These are phyloP conservation scores for Hemerocallis citrina DNA, from an alignment of 106 monocot species.

Conservation along the genomic window DNA sequence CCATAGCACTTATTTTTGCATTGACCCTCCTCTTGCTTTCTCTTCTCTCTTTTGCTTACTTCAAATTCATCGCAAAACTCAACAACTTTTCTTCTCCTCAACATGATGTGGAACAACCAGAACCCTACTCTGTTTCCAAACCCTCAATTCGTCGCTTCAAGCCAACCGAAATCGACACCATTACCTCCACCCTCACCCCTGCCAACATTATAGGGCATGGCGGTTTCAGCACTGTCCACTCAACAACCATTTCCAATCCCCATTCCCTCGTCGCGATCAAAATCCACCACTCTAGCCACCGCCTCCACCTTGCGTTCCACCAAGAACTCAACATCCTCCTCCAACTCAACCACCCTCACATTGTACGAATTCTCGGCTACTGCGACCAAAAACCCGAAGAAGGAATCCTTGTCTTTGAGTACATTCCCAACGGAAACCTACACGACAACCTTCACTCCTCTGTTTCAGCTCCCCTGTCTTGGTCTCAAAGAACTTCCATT, in stretches of 20 bases:
- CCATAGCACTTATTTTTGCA: too few relatives aligned
- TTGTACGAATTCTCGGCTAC: not conserved
- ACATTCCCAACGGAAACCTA: constrained; percentile 62
- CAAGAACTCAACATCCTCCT: constrained; percentile 1
- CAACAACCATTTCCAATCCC: too few relatives aligned
- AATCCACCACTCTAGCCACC: not conserved
- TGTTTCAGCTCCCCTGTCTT: constrained; percentile 17
- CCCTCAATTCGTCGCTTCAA: too few relatives aligned
- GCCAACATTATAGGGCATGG: too few relatives aligned
- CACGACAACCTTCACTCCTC: constrained; percentile 62
- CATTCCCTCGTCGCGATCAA: constrained; percentile 2
- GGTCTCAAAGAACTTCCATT: constrained; percentile 37
- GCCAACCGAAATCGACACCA: too few relatives aligned
- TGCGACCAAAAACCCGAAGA: not conserved
- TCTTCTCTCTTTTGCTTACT: too few relatives aligned
- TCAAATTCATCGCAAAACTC: too few relatives aligned
- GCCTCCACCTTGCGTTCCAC: not conserved
- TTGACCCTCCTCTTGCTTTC: too few relatives aligned
- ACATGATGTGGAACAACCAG: too few relatives aligned
- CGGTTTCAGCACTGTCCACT: constrained; percentile 45
- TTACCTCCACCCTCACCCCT: too few relatives aligned
- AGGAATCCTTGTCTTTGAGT: constrained; percentile 54
- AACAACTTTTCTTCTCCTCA: too few relatives aligned
- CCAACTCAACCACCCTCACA: not conserved
- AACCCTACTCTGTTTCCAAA: too few relatives aligned